A percentile compares a stretch with the other conserved stretches of the same genome.
Conservation (phyloP, 2,329 filamentous ascomycete species). For the Ophiostoma piceae region DNA sequence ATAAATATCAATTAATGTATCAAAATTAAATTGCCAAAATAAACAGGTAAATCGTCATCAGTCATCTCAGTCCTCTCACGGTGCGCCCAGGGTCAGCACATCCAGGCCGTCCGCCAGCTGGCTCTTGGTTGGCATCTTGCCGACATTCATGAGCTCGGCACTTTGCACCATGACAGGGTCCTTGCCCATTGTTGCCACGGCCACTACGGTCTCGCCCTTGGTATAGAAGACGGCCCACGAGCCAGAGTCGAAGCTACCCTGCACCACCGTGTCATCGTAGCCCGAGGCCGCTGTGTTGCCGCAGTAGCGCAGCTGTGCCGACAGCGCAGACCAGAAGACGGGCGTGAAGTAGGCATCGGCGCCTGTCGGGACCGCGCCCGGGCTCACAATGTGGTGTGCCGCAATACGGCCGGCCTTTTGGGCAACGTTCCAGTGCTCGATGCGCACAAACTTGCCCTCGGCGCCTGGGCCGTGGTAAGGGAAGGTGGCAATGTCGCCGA, state of each 20-base stretch:
- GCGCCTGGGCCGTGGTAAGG: slow-evolving; percentile 89
- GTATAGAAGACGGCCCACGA: slow-evolving; percentile 89
- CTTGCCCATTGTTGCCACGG: slow-evolving; percentile 83
- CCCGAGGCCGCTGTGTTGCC: slow-evolving; percentile 68
- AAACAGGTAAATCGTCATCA: not conserved
- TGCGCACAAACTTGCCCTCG: slow-evolving; percentile 66
- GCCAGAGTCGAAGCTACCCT: slow-evolving; percentile 67
- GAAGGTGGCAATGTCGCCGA: slow-evolving; percentile 92
- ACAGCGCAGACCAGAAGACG: slow-evolving; percentile 93
- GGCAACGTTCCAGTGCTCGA: slow-evolving; percentile 98
- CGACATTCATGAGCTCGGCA: slow-evolving; percentile 76
- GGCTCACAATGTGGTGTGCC: slow-evolving; percentile 68
- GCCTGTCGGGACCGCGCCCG: slow-evolving; percentile 52
- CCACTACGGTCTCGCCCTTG: slow-evolving; percentile 79
- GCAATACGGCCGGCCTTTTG: slow-evolving; percentile 84
- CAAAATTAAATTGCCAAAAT: not conserved
- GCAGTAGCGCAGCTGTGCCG: slow-evolving; percentile 85
- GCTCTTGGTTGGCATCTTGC: slow-evolving; percentile 75
- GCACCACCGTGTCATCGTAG: slow-evolving; percentile 78
- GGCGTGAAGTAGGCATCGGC: slow-evolving; percentile 68
- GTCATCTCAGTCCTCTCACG: slow-evolving; percentile 23
- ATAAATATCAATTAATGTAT: not conserved
- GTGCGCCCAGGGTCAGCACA: slow-evolving; percentile 41
- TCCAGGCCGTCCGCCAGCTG: slow-evolving; percentile 62
- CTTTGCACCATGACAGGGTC: slow-evolving; percentile 82